Base-by-base conservation (phyloP, 306 rosid genomes). In the Hylodesmum podocarpum region DNA sequence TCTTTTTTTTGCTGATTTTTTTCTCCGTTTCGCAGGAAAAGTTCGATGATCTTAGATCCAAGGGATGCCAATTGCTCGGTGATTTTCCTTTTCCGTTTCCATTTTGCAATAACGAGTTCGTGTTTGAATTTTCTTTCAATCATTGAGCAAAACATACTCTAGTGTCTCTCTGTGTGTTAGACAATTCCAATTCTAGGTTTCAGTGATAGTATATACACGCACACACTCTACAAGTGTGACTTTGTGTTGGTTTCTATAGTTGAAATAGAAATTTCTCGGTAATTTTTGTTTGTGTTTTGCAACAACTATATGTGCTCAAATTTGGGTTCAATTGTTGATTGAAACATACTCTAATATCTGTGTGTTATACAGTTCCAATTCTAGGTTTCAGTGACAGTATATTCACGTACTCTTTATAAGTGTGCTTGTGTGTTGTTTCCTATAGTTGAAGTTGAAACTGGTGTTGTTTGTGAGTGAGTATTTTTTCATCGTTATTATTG, bases 51-150 rank as follows among this genome's bases (percentile, higher is more conserved):
- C 97, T 95, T 33, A 77, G 84, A 75, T 81, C 91, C 29, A 92
- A 87, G 74, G 96, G 92, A n/a, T 92, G 97, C 74, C 87, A 85
- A 71, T 83, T 95, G 87, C 83, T 95, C 4, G 97, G 98, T 91
- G 21, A 64, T 64, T 63, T 34, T 37, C 31, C 12, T n/a, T n/a
- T n/a, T n/a, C n/a, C n/a, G n/a, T n/a, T n/a, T n/a, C n/a, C n/a
- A n/a, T n/a, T n/a, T n/a, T n/a, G n/a, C n/a, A n/a, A n/a, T n/a
- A n/a, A n/a, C n/a, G n/a, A n/a, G n/a, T n/a, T n/a, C n/a, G n/a
- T n/a, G n/a, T n/a, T n/a, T n/a, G n/a, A n/a, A n/a, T n/a, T n/a
- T n/a, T n/a, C n/a, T n/a, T n/a, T n/a, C n/a, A n/a, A n/a, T n/a
- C n/a, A n/a, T n/a, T n/a, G n/a, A n/a, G n/a, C n/a, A n/a, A n/a